phyloP scores from a whole-genome alignment of 2,329 filamentous ascomycete species.

The Stylonectria norvegica region DNA sequence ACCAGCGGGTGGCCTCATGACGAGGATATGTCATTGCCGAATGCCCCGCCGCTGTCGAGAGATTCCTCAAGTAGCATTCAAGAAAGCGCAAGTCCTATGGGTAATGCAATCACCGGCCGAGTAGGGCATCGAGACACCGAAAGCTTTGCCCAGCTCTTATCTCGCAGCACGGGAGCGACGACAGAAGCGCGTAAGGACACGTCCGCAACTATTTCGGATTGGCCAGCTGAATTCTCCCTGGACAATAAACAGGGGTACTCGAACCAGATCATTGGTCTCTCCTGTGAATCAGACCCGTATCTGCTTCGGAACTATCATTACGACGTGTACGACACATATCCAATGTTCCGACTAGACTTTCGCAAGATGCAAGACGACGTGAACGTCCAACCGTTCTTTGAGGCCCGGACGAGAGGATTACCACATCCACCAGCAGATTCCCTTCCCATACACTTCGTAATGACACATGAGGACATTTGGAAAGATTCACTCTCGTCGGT shows the following conservation, averaged over 20 bases:
- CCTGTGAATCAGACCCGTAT: slow-evolving; percentile 24
- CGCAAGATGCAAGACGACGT: slow-evolving; percentile 18
- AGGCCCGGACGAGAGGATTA: too few species aligned
- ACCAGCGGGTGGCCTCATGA: too few species aligned
- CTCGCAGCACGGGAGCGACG: background rate
- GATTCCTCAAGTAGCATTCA: background rate
- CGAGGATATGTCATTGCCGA: too few species aligned
- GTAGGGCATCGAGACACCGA: too few species aligned
- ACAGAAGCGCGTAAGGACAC: background rate
- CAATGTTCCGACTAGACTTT: slow-evolving; percentile 24
- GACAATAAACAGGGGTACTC: slow-evolving; percentile 19
- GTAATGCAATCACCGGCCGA: background rate
- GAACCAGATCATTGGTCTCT: slow-evolving; percentile 20
- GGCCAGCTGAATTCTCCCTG: background rate
- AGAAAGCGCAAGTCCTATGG: background rate
- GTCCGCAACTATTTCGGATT: background rate
- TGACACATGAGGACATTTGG: slow-evolving; percentile 22
- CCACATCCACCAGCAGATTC: background rate
- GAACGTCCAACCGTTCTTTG: background rate
- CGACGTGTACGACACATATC: slow-evolving; percentile 18
- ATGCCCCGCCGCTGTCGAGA: background rate
- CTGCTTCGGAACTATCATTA: slow-evolving; percentile 21
- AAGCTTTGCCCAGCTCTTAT: background rate
- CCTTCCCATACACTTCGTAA: slow-evolving; percentile 19
- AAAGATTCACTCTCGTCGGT: slow-evolving; percentile 6